A percentile compares a stretch with the other conserved stretches of the same genome.
Conservation (phyloP, 176 grass and related monocot species). For the Rhipidocladum racemiflorum region DNA sequence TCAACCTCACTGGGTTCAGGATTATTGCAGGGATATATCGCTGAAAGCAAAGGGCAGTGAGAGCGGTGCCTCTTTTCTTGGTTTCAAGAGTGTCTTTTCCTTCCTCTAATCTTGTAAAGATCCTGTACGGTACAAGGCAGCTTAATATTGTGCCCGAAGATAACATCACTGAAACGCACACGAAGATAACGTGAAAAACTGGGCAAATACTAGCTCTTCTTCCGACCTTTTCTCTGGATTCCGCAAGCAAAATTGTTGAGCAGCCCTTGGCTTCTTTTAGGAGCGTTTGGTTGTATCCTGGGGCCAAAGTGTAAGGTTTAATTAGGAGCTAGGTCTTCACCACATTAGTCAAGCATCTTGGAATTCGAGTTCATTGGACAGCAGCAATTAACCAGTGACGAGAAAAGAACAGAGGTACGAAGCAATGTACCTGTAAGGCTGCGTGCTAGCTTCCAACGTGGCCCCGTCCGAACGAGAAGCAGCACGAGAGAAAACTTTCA, state of each 20-base stretch:
- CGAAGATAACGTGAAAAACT: background rate
- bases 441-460: too few relatives aligned
- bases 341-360: background rate
- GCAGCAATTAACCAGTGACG: background rate
- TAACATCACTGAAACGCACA: background rate
- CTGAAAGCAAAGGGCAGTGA: slow-evolving; percentile 15
- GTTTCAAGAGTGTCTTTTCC: too few relatives aligned
- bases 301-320: background rate
- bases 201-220: background rate
- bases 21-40: slow-evolving; percentile 35
- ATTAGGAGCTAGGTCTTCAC: background rate
- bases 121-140: too few relatives aligned
- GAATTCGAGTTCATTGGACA: background rate
- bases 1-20: slow-evolving; percentile 34
- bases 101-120: too few relatives aligned
- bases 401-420: background rate
- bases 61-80: too few relatives aligned
- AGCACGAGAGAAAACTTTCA: too few relatives aligned
- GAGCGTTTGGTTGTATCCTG: background rate
- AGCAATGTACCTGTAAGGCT: slow-evolving; percentile 52
- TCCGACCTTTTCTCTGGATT: slow-evolving; percentile 26
- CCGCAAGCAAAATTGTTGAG: slow-evolving; percentile 27
- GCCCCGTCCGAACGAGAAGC: too few relatives aligned
- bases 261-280: background rate
- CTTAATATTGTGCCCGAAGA: background rate